Conservation (phyloP, 495 filamentous ascomycete genomes). For the Neurospora terricola region DNA sequence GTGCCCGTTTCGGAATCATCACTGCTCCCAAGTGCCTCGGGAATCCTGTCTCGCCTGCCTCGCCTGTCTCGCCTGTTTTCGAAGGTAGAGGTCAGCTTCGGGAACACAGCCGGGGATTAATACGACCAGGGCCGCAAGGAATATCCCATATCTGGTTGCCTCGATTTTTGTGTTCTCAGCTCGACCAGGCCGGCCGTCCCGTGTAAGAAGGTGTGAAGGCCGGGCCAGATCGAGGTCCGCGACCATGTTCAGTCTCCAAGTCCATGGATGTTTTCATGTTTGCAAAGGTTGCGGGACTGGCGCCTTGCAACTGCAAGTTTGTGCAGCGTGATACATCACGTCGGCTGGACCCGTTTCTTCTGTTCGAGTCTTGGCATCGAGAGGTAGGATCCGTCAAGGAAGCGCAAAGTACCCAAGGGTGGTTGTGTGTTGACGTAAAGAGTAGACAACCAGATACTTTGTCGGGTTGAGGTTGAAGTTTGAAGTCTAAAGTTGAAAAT, state of each 20-base stretch:
- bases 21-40: background rate
- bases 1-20: background rate
- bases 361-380: background rate
- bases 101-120: background rate
- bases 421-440: background rate
- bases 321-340: conserved; percentile 3
- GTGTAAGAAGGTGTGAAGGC: background rate
- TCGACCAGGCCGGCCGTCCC: background rate
- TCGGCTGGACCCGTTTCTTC: background rate
- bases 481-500: background rate
- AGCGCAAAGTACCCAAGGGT: background rate
- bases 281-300: background rate
- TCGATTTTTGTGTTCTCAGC: background rate
- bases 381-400: background rate
- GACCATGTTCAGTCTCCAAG: background rate
- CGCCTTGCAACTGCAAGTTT: background rate
- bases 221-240: background rate
- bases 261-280: background rate
- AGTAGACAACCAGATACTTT: background rate
- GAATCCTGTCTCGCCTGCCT: background rate
- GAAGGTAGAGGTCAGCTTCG: background rate
- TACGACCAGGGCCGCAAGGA: background rate
- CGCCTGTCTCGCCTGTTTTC: background rate
- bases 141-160: background rate
- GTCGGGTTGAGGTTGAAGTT: background rate